Evolutionary conservation across 2,329 filamentous ascomycete genomes (phyloP).

Genomic region (Aspergillus costaricaensis): DNA sequence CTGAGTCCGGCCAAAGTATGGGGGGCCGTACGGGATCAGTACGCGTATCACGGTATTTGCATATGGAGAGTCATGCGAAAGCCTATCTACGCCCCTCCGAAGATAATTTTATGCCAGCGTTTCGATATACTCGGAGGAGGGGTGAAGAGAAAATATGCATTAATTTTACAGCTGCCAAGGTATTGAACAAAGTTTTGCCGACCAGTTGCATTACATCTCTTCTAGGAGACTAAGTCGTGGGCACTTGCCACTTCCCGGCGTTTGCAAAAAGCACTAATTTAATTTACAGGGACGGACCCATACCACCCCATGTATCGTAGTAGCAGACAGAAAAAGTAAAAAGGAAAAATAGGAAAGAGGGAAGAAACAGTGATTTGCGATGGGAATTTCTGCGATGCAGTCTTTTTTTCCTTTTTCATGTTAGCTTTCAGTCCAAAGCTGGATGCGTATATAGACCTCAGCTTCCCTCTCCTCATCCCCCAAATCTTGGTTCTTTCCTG

Average conservation of each 20-base stretch:
- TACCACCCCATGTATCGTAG: neutral
- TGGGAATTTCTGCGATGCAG: neutral
- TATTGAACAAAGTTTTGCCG: too few species aligned
- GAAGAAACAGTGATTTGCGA: neutral
- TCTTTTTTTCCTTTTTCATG: neutral
- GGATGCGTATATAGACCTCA: slow-evolving; percentile 1
- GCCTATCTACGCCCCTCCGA: neutral
- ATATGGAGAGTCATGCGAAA: neutral
- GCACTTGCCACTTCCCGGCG: neutral
- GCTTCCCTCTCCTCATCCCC: neutral
- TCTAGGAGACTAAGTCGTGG: neutral
- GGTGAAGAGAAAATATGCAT: too few species aligned
- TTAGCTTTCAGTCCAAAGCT: neutral
- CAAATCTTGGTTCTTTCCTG: neutral
- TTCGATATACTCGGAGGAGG: too few species aligned
- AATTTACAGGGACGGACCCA: neutral
- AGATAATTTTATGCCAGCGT: too few species aligned
- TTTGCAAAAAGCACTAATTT: neutral
- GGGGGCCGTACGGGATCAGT: neutral
- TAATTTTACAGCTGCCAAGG: too few species aligned
- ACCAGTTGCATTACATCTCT: too few species aligned
- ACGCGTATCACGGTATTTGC: neutral
- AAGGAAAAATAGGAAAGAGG: slow-evolving; percentile 3
- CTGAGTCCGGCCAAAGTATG: neutral
- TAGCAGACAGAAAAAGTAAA: slow-evolving; percentile 1